Evolutionary conservation across 1,284 basidiomycete genomes (phyloP).

Genomic region (Austroboletus niveus): DNA sequence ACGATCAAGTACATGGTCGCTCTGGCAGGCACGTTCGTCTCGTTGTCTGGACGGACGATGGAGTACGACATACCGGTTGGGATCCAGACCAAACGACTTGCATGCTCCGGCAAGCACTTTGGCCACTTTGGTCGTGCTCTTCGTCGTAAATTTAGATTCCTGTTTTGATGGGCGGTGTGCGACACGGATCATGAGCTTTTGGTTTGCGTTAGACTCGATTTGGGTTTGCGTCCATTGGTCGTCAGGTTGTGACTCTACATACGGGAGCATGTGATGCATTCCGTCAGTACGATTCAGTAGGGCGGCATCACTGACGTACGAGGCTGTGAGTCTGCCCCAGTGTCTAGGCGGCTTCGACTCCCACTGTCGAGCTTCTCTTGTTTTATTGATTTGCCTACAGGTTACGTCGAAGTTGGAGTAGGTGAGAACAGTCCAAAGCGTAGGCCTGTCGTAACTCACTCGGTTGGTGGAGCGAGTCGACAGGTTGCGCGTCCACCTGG

Average conservation of each 20-base stretch:
- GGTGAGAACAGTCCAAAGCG: neutral
- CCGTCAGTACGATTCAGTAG: no score
- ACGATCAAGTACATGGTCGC: constrained; percentile 29
- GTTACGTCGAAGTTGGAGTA: no score
- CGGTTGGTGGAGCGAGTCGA: neutral
- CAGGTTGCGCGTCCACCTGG: neutral
- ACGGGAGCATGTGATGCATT: no score
- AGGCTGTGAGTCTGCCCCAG: neutral
- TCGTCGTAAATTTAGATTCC: constrained; percentile 43
- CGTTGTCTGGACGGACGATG: neutral
- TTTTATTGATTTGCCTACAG: constrained; percentile 19
- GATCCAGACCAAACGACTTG: constrained; percentile 40
- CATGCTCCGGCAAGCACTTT: constrained; percentile 45
- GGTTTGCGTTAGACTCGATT: constrained; percentile 5
- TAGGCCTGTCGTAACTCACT: constrained; percentile 8
- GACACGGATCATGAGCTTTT: constrained; percentile 35
- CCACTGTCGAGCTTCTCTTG: constrained; percentile 12
- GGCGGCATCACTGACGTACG: constrained; percentile 10
- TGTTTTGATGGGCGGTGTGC: constrained; percentile 30
- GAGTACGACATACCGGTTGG: constrained; percentile 26
- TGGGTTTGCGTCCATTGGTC: constrained; percentile 1
- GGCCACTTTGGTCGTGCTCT: constrained; percentile 39
- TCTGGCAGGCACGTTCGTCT: constrained; percentile 6
- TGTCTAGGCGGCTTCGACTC: neutral
- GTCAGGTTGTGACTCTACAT: constrained; percentile 4